Base-by-base conservation (phyloP, 2,329 filamentous ascomycete species). In the Fusarium sp. region DNA sequence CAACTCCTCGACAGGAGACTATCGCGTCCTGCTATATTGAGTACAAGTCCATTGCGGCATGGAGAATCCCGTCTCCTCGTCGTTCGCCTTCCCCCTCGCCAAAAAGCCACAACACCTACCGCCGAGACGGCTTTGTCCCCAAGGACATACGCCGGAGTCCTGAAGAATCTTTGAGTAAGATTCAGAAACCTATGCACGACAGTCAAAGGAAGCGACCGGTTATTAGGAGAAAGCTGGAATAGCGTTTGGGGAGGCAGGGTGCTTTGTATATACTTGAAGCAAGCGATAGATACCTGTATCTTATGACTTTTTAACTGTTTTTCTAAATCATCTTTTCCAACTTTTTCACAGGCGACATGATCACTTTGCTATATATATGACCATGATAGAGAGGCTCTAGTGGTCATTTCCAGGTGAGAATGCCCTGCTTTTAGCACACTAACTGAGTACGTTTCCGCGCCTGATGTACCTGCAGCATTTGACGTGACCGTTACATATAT, bases 171-270 rank as follows among this genome's bases (percentile, higher is more conserved):
- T 65, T 81, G 41, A 82, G 83, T 57, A 84, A 82, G 67, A 81
- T 87, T 69, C 83, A 84, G 66, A 87, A 87, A 73, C 74, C 81
- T 56, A 75, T 77, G 62, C 75, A 80, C 59, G 83, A 85, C 65
- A 68, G 77, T 27, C 68, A 73, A 55, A 79, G 83, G 72, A 80
- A 78, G 63, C 81, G 82, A 74, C 78, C 79, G 2, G 82, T 78
- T 68, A 77, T 78, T 63, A 80, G 80, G 68, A 82, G 80, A 72
- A 79, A 80, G 74, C 56, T 78, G 74, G 78, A 79, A 74, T 83
- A 83, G 79, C 75, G 76, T 37, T 63, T 72, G 72, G 72, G 65
- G 75, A 73, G 74, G 73, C 71, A 63, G 71, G 74, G 67, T 66
- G 58, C 67, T 57, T 73, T 82, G 80, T 82, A 81, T 80, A 81